Conservation (phyloP, 345 rosid genomes). For the Chamaenerion angustifolium region DNA sequence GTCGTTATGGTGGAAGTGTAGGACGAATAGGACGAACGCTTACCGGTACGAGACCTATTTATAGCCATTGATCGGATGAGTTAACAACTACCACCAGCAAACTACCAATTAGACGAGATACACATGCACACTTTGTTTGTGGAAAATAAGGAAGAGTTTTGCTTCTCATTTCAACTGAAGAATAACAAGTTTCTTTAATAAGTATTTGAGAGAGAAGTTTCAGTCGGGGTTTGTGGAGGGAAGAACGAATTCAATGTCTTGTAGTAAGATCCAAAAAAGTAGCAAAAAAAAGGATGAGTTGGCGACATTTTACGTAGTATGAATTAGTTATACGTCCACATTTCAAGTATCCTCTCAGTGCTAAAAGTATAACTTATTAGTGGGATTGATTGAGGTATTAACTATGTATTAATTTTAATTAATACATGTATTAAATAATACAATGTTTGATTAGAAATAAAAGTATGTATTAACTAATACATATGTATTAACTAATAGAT, state of each 20-base stretch:
- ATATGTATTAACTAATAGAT: too few species aligned
- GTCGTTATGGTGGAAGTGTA: conserved; percentile 55
- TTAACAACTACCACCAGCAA: too few species aligned
- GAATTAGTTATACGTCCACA: too few species aligned
- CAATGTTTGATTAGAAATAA: too few species aligned
- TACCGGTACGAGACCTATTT: conserved; percentile 41
- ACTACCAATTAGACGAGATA: not conserved
- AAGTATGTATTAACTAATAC: too few species aligned
- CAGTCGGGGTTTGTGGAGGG: conserved; percentile 3
- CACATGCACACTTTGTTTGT: not conserved
- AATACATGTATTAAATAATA: too few species aligned
- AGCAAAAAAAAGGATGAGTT: not conserved
- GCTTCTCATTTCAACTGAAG: not conserved
- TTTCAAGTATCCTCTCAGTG: too few species aligned
- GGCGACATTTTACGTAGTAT: too few species aligned
- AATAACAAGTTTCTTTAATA: not conserved
- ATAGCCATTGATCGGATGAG: conserved; percentile 48
- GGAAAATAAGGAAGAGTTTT: not conserved
- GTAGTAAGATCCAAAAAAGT: conserved; percentile 1
- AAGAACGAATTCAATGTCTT: not conserved
- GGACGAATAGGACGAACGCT: conserved; percentile 35
- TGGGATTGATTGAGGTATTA: too few species aligned
- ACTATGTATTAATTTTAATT: too few species aligned
- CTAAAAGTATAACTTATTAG: too few species aligned
- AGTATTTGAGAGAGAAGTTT: not conserved